phyloP scores from a whole-genome alignment of 2,329 filamentous ascomycete species.

The Neofusicoccum umdonicola region DNA sequence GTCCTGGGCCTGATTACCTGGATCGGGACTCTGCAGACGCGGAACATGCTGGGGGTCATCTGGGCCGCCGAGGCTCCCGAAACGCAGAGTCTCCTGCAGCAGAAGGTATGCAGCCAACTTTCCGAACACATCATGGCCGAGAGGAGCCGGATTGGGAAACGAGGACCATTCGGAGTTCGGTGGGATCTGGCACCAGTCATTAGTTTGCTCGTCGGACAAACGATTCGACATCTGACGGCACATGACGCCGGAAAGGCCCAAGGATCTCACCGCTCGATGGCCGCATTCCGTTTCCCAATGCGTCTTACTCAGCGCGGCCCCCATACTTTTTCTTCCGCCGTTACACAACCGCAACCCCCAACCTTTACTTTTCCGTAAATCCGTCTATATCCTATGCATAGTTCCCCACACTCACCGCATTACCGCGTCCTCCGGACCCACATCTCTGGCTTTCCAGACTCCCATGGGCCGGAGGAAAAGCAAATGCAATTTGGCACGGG shows the following conservation, averaged over 20 bases:
- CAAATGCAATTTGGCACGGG: neutral
- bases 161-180: neutral
- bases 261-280: conserved; percentile 2
- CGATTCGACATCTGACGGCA: conserved; percentile 1
- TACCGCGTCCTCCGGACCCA: neutral
- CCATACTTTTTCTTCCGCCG: conserved; percentile 12
- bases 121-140: neutral
- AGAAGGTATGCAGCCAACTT: conserved; percentile 51
- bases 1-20: conserved; percentile 62
- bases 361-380: conserved; percentile 5
- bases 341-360: conserved; percentile 10
- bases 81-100: conserved; percentile 69
- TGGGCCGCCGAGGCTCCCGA: conserved; percentile 58
- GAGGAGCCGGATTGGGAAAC: neutral
- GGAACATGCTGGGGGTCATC: conserved; percentile 59
- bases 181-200: neutral
- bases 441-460: neutral
- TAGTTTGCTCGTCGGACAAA: neutral
- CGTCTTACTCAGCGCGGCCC: neutral
- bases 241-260: neutral
- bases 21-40: conserved; percentile 70
- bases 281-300: neutral
- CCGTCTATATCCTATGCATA: conserved; percentile 5
- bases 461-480: neutral
- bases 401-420: conserved; percentile 1